phyloP scores from a whole-genome alignment of 148 eudicot genomes.

The Arctostaphylos glauca region DNA sequence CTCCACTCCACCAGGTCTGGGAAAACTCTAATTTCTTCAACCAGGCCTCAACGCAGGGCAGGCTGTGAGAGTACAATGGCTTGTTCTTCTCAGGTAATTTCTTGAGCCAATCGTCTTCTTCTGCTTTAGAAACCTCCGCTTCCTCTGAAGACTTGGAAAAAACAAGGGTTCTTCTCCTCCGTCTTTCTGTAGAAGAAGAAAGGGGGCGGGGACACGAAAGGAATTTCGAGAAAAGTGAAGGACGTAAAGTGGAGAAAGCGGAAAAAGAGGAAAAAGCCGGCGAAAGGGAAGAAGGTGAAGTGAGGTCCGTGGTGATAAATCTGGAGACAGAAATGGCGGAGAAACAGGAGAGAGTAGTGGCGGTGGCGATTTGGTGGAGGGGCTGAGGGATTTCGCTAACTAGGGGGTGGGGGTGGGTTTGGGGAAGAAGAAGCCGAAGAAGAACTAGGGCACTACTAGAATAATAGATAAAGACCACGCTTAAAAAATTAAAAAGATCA shows the following conservation, averaged over 20 bases:
- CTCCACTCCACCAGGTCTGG: too few species aligned
- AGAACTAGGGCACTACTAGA: too few species aligned
- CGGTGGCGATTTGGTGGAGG: too few species aligned
- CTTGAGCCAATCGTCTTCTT: slow-evolving; percentile 69
- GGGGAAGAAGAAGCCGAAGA: too few species aligned
- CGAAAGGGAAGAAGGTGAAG: background rate
- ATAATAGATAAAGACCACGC: too few species aligned
- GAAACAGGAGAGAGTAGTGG: too few species aligned
- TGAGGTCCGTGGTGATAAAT: background rate
- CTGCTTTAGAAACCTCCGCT: slow-evolving; percentile 21
- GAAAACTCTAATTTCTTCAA: slow-evolving; percentile 62
- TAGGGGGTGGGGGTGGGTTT: too few species aligned
- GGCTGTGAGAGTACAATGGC: slow-evolving; percentile 79
- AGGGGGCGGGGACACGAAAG: background rate
- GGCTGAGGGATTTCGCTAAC: too few species aligned
- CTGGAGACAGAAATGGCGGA: background rate
- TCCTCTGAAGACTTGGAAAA: slow-evolving; percentile 38
- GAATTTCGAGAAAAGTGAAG: background rate
- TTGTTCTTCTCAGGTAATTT: slow-evolving; percentile 82
- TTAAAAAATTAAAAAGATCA: too few species aligned
- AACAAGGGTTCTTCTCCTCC: slow-evolving; percentile 21
- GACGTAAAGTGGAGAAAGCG: background rate
- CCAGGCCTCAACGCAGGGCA: slow-evolving; percentile 88
- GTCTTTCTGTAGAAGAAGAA: background rate
- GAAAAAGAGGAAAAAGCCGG: background rate